Percentiles rank a stretch among this genome's conserved stretches.
Conservation (phyloP, 73 alveolate genomes). For the Halteria grandinella region DNA sequence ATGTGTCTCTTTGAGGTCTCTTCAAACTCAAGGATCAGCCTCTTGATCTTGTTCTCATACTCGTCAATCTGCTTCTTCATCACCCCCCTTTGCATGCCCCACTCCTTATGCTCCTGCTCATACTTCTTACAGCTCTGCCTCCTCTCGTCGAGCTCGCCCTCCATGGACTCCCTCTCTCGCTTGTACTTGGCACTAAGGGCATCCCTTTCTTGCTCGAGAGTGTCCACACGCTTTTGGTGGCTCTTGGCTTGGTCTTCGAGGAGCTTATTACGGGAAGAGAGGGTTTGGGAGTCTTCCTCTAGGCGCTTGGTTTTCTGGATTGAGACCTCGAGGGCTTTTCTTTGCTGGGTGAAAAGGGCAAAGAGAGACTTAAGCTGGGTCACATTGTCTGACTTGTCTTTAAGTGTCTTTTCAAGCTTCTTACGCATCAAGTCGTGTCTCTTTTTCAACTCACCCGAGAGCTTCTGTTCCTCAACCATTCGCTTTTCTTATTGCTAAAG, state of each 20-base stretch:
- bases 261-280: neutral
- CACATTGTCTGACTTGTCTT: constrained; percentile 23
- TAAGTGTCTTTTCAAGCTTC: constrained; percentile 22
- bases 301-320: constrained; percentile 26
- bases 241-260: constrained; percentile 26
- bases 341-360: constrained; percentile 31
- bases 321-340: constrained; percentile 40
- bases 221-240: constrained; percentile 8
- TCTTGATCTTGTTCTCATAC: constrained; percentile 43
- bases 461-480: constrained; percentile 26
- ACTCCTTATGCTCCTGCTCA: constrained; percentile 26
- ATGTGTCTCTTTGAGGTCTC: constrained; percentile 56
- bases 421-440: constrained; percentile 32
- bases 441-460: constrained; percentile 17
- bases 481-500: constrained; percentile 24
- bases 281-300: constrained; percentile 13
- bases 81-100: neutral
- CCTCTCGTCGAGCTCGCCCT: constrained; percentile 30
- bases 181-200: neutral
- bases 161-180: constrained; percentile 16
- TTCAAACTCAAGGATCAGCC: constrained; percentile 39
- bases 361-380: constrained; percentile 24
- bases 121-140: neutral
- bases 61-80: constrained; percentile 36
- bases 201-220: constrained; percentile 34